Base-by-base conservation (phyloP, 2,329 filamentous ascomycete genomes). In the Calcarisporium arbuscula region DNA sequence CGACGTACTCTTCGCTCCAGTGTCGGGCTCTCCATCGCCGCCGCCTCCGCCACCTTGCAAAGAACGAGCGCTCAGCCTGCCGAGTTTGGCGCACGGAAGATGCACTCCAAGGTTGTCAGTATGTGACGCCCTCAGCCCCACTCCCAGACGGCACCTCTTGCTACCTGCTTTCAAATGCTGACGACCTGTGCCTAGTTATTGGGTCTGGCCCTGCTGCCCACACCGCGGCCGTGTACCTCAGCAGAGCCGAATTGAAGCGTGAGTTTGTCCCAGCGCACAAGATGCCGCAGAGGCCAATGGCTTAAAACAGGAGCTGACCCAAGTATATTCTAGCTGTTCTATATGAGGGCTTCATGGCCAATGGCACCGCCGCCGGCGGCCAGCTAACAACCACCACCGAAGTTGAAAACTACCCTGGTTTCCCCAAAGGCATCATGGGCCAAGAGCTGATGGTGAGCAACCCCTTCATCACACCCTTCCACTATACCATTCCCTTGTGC, bases 311-410 rank as follows among this genome's bases (percentile, higher is more conserved):
- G 10, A 14, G 2, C n/a, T 30, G 29, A n/a, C n/a, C n/a, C n/a
- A n/a, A n/a, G n/a, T n/a, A n/a, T n/a, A 6, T 1, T 5, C 17
- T 43, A 78, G 78, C 92, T 44, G 85, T 95, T 44, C 74, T 98
- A 49, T 98, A 96, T 60, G 92, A 98, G 68, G 92, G 92, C 50
- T 95, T 98, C 75, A 80, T 98, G 61, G 92, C 92, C 52, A 92
- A 95, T 57, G 92, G 90, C 54, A 94, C 94, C 52, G 92, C 92
- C 6, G 87, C 92, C 28, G 92, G 92, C 49, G 92, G 92, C 38
- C 92, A 98, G 72, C 74, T 98, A 49, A 98, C 94, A 36, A 98
- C 94, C 18, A 98, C 92, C 36, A 96, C 94, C 53, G 94, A 98
- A 49, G 80, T 98, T 40, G 92, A 98, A 72, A 98, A 98, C 75